phyloP scores from a whole-genome alignment of 352 stramenopile species.

The Phytopythium ostracodes region DNA sequence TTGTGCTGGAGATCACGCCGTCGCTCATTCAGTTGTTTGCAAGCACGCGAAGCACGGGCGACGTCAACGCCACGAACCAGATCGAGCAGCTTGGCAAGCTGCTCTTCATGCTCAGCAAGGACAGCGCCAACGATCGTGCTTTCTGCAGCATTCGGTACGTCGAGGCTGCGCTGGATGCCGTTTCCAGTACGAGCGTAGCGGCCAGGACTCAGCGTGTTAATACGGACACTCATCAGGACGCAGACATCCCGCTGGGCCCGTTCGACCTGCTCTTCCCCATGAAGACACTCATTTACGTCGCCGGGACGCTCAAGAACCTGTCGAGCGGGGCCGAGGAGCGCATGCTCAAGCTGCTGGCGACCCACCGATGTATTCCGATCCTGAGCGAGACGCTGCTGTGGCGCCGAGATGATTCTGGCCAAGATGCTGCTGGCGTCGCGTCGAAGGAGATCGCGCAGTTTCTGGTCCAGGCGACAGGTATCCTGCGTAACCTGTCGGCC shows the following conservation, averaged over 20 bases:
- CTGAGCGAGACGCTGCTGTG: slow-evolving; percentile 49
- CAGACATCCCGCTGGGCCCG: slow-evolving; percentile 2
- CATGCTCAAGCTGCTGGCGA: slow-evolving; percentile 58
- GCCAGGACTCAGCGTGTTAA: slow-evolving; percentile 1
- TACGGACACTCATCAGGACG: slow-evolving; percentile 6
- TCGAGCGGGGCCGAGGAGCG: slow-evolving; percentile 46
- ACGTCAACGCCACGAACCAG: slow-evolving; percentile 9
- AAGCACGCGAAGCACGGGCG: not conserved
- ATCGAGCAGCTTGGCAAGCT: slow-evolving; percentile 44
- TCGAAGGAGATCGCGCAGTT: slow-evolving; percentile 70
- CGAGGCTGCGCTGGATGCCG: slow-evolving; percentile 44
- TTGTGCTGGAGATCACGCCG: slow-evolving; percentile 38
- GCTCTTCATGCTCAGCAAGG: slow-evolving; percentile 75
- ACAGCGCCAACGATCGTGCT: slow-evolving; percentile 47
- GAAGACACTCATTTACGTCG: slow-evolving; percentile 60
- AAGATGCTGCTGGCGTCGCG: not conserved
- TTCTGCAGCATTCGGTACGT: slow-evolving; percentile 71
- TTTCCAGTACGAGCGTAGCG: slow-evolving; percentile 22
- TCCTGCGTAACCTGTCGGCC: slow-evolving; percentile 65
- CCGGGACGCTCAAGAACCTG: slow-evolving; percentile 72
- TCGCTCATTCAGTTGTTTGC: slow-evolving; percentile 36
- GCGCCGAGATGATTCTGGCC: slow-evolving; percentile 14
- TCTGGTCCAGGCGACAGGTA: slow-evolving; percentile 58
- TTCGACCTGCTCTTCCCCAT: slow-evolving; percentile 12
- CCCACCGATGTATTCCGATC: slow-evolving; percentile 52